Conservation (phyloP, 1,284 basidiomycete species). For the Leccinum glutinopallens region DNA sequence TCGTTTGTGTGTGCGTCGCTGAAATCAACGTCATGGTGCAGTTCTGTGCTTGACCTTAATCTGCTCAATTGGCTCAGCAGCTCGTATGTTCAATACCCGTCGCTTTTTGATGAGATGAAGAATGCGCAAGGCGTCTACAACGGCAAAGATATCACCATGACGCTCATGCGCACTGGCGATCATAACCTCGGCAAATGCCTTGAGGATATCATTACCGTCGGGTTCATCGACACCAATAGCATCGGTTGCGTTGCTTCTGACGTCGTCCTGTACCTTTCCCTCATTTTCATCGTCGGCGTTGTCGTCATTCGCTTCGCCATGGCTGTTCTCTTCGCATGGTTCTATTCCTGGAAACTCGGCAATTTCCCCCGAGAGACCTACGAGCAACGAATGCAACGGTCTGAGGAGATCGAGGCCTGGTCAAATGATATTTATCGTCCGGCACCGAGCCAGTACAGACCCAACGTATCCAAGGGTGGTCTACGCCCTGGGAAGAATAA, state of each 20-base stretch:
- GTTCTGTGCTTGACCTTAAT: constrained; percentile 85
- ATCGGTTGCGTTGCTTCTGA: constrained; percentile 96
- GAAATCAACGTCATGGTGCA: constrained; percentile 37
- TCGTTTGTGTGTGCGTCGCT: constrained; percentile 4
- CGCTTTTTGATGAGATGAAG: constrained; percentile 81
- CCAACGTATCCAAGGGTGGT: constrained; percentile 80
- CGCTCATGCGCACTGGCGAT: constrained; percentile 69
- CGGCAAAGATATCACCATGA: constrained; percentile 85
- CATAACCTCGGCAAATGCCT: constrained; percentile 79
- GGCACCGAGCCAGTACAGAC: constrained; percentile 89
- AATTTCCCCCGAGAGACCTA: constrained; percentile 94
- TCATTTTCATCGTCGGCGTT: constrained; percentile 97
- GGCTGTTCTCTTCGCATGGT: constrained; percentile 98
- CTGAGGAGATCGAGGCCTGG: constrained; percentile 95
- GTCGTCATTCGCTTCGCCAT: constrained; percentile 94
- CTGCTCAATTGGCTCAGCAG: constrained; percentile 84
- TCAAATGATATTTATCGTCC: constrained; percentile 94
- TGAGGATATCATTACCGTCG: constrained; percentile 83
- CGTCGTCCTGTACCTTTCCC: constrained; percentile 92
- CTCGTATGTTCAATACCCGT: constrained; percentile 79
- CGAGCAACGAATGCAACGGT: constrained; percentile 90
- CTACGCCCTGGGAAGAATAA: constrained; percentile 54
- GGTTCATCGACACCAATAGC: constrained; percentile 91
- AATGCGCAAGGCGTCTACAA: constrained; percentile 72
- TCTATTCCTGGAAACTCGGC: constrained; percentile 92